A percentile compares a stretch with the other conserved stretches of the same genome.
phyloP scores from a whole-genome alignment of 176 grass and related monocot species.

The Pontederia paniculata region DNA sequence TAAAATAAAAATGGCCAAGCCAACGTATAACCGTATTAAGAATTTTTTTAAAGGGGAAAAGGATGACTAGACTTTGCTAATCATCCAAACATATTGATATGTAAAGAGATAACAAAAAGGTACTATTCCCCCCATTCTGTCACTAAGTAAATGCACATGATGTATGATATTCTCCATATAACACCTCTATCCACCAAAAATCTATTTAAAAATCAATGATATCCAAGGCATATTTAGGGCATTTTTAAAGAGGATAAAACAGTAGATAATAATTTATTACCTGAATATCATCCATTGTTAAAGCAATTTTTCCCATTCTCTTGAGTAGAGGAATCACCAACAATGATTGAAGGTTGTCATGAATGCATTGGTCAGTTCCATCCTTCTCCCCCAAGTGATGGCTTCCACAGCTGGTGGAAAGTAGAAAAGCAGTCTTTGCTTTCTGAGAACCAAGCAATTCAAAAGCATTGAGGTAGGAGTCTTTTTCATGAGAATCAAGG shows the following conservation, averaged over 20 bases:
- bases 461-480: slow-evolving; percentile 61
- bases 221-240: too few relatives aligned
- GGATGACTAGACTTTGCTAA: too few relatives aligned
- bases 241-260: not conserved
- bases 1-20: not conserved
- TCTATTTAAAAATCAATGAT: not conserved
- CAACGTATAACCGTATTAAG: too few relatives aligned
- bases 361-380: slow-evolving; percentile 25
- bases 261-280: slow-evolving; percentile 24
- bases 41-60: too few relatives aligned
- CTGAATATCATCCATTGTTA: slow-evolving; percentile 69
- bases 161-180: too few relatives aligned
- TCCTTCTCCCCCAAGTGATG: slow-evolving; percentile 15
- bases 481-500: slow-evolving; percentile 36
- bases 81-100: too few relatives aligned
- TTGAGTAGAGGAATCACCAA: slow-evolving; percentile 65
- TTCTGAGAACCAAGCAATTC: slow-evolving; percentile 72
- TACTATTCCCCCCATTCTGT: too few relatives aligned
- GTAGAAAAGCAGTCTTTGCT: slow-evolving; percentile 55
- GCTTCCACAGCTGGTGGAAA: slow-evolving; percentile 28
- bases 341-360: slow-evolving; percentile 45
- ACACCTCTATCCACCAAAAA: not conserved
- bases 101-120: not conserved
- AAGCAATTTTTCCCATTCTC: slow-evolving; percentile 88
- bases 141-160: not conserved